Evolutionary conservation across 306 rosid species (phyloP).

Genomic region (Inga oerstediana): DNA sequence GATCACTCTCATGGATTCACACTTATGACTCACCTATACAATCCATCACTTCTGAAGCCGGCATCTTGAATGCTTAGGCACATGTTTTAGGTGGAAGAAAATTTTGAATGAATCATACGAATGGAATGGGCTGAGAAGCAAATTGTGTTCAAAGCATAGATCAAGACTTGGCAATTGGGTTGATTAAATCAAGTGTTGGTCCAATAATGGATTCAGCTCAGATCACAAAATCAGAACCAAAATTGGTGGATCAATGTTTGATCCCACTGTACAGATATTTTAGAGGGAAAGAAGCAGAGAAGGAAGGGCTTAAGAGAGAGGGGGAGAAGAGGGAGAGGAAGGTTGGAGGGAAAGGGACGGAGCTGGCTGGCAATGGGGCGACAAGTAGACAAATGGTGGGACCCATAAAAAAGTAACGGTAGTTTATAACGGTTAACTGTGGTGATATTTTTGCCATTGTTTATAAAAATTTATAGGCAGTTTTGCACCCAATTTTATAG

Average conservation of each 20-base stretch:
- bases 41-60: slow-evolving; percentile 76
- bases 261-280: background rate
- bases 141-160: slow-evolving; percentile 62
- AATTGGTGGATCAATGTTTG: slow-evolving; percentile 89
- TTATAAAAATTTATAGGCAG: too few relatives aligned
- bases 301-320: too few relatives aligned
- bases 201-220: slow-evolving; percentile 77
- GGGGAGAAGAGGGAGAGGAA: too few relatives aligned
- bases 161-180: slow-evolving; percentile 78
- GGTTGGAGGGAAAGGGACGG: too few relatives aligned
- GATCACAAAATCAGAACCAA: slow-evolving; percentile 74
- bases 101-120: slow-evolving; percentile 66
- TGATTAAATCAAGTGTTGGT: slow-evolving; percentile 68
- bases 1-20: slow-evolving; percentile 46
- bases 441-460: too few relatives aligned
- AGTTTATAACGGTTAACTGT: too few relatives aligned
- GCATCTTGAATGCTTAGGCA: slow-evolving; percentile 84
- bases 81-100: slow-evolving; percentile 91
- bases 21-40: slow-evolving; percentile 65
- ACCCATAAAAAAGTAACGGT: too few relatives aligned
- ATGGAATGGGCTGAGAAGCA: slow-evolving; percentile 72
- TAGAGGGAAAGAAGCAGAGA: too few relatives aligned
- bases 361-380: too few relatives aligned
- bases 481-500: too few relatives aligned
- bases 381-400: too few relatives aligned